These are phyloP conservation scores for Talaromyces rugulosus DNA, from an alignment of 2,329 filamentous ascomycete genomes.

Conservation along the genomic window DNA sequence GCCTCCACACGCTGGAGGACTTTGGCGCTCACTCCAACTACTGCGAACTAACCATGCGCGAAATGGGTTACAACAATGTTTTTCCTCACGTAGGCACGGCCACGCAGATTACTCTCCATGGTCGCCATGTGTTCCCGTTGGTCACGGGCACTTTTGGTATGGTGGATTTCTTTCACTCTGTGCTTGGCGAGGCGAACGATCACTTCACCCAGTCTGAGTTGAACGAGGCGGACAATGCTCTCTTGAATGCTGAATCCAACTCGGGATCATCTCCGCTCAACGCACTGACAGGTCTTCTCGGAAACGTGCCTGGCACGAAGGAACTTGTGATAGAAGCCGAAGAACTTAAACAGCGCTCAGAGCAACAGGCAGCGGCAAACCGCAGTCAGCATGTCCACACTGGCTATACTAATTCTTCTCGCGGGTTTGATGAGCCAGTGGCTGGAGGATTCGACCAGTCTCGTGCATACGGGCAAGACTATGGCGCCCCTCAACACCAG, in stretches of 20 bases:
- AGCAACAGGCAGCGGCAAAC: slow-evolving; percentile 61
- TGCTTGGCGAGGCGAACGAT: slow-evolving; percentile 70
- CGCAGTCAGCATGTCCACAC: slow-evolving; percentile 29
- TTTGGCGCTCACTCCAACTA: slow-evolving; percentile 77
- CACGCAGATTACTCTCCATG: slow-evolving; percentile 62
- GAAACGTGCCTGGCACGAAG: slow-evolving; percentile 69
- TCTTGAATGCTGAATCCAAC: slow-evolving; percentile 62
- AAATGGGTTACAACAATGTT: slow-evolving; percentile 64
- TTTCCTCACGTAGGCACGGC: slow-evolving; percentile 69
- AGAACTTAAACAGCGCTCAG: slow-evolving; percentile 57
- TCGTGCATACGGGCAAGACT: slow-evolving; percentile 6
- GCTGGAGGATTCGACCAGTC: slow-evolving; percentile 10
- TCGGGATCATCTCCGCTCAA: slow-evolving; percentile 43
- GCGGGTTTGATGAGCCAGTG: slow-evolving; percentile 21
- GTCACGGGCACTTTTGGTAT: slow-evolving; percentile 72
- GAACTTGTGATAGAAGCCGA: slow-evolving; percentile 65
- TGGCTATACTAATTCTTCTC: slow-evolving; percentile 16
- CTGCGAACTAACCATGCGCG: slow-evolving; percentile 69
- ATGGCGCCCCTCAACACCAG: neutral
- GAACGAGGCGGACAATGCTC: slow-evolving; percentile 70
- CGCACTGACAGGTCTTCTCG: slow-evolving; percentile 68
- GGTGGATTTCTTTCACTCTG: slow-evolving; percentile 80
- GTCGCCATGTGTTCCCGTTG: slow-evolving; percentile 66
- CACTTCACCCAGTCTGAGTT: slow-evolving; percentile 83
- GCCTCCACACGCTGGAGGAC: slow-evolving; percentile 77